Base-by-base conservation (phyloP, 129 eudicot genomes). In the Centella asiatica region DNA sequence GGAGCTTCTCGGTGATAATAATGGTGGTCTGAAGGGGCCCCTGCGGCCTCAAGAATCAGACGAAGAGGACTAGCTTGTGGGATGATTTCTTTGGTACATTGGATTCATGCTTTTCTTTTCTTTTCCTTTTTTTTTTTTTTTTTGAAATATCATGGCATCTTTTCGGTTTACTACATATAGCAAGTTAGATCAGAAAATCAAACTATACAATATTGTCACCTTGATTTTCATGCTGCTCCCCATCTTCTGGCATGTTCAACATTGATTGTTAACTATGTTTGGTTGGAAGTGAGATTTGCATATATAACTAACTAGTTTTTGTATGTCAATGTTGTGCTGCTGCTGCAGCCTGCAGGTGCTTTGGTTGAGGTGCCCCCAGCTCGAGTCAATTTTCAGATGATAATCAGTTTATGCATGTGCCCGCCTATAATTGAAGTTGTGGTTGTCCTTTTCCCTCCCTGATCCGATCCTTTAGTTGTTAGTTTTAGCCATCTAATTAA, bases 1-100 rank as follows among this genome's bases (percentile, higher is more conserved):
- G 53, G 99, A 92, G 72, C 95, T 92, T 63, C 96, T 92, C 52
- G 95, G 94, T 73, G 95, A 87, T 46, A 74, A 72, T 56, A 74
- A 78, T 52, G 74, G 81, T 48, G 80, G 86, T 44, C 48, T 83
- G 19, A 80, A 77, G 79, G 99, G 99, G 70, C 96, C 96, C 74
- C 39, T 92, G 36, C 79, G 63, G 66, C 80, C 77, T 72, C 81
- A 64, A 44, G 81, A 81, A 68, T 64, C 72, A 36, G 87, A 83
- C 25, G 84, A 79, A 25, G 83, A 90, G 60, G 74, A 57, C 66
- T 52, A 61, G 66, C 27, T 56, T 29, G 64, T 61, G 36, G 66
- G 59, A 60, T 73, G 76, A 77, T 68, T 45, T 58, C 69, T n/a
- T n/a, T 67, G 96, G 96, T 81, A 84, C 57, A 14, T 39, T 47